These are phyloP conservation scores for Hippophae tibetana DNA, from an alignment of 306 rosid genomes.

Conservation along the genomic window DNA sequence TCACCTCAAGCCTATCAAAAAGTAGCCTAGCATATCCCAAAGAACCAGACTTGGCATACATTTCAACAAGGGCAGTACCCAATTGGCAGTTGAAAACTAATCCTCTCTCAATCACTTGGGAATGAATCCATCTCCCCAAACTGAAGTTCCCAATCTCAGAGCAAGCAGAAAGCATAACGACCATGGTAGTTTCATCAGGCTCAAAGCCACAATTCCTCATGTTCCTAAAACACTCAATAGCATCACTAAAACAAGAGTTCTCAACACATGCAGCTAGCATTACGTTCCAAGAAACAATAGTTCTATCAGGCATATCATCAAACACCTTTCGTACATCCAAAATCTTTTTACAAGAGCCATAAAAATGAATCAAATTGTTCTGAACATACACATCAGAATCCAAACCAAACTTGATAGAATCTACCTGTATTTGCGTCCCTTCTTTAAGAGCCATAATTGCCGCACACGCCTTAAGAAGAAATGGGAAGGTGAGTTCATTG, in stretches of 20 bases:
- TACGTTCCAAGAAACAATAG: conserved; percentile 76
- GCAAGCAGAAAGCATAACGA: conserved; percentile 52
- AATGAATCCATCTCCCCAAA: conserved; percentile 70
- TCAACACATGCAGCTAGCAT: conserved; percentile 65
- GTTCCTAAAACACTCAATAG: conserved; percentile 41
- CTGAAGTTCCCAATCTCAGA: conserved; percentile 78
- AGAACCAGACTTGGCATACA: conserved; percentile 80
- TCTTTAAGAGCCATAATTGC: conserved; percentile 23
- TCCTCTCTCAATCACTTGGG: conserved; percentile 47
- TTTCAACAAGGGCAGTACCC: conserved; percentile 80
- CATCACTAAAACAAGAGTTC: conserved; percentile 40
- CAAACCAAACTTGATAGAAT: conserved; percentile 51
- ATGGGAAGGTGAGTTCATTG: conserved; percentile 63
- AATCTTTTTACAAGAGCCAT: conserved; percentile 60
- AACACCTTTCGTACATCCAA: conserved; percentile 39
- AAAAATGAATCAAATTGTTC: conserved; percentile 52
- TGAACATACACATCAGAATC: conserved; percentile 60
- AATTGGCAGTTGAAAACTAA: conserved; percentile 49
- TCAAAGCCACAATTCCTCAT: conserved; percentile 61
- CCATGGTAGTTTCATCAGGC: conserved; percentile 81
- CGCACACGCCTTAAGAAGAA: conserved; percentile 64
- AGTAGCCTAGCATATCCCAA: conserved; percentile 45
- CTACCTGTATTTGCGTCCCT: conserved; percentile 62
- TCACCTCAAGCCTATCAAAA: conserved; percentile 42
- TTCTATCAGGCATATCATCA: conserved; percentile 59